These are phyloP conservation scores for Arachnomyces sp. DNA, from an alignment of 2,329 filamentous ascomycete species.

Conservation along the genomic window DNA sequence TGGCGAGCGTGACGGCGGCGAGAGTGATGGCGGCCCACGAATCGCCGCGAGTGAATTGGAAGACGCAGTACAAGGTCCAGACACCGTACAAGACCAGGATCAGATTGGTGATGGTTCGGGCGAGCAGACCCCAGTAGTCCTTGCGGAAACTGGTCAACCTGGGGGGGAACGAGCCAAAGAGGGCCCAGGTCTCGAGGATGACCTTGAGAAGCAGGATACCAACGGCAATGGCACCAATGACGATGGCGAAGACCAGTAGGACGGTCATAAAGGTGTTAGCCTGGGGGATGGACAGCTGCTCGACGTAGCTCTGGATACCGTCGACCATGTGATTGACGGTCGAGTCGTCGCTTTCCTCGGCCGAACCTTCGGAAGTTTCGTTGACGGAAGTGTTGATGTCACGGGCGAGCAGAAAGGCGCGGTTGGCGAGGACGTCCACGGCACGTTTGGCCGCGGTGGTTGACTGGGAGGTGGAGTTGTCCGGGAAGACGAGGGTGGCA, in stretches of 20 bases:
- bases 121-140: constrained; percentile 91
- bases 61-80: constrained; percentile 93
- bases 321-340: constrained; percentile 52
- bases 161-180: constrained; percentile 81
- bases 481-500: constrained; percentile 62
- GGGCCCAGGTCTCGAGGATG: constrained; percentile 79
- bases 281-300: constrained; percentile 74
- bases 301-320: constrained; percentile 74
- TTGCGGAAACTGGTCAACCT: constrained; percentile 76
- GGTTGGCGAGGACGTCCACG: constrained; percentile 35
- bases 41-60: constrained; percentile 87
- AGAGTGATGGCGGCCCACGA: constrained; percentile 86
- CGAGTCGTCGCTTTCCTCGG: constrained; percentile 24
- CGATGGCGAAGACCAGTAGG: constrained; percentile 76
- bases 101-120: constrained; percentile 78
- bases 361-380: constrained; percentile 25
- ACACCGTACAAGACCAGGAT: constrained; percentile 88
- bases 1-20: constrained; percentile 67
- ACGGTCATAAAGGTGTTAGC: constrained; percentile 96
- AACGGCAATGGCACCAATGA: constrained; percentile 74
- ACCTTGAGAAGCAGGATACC: constrained; percentile 85
- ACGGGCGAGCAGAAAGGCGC: constrained; percentile 45
- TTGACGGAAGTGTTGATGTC: constrained; percentile 37
- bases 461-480: constrained; percentile 46
- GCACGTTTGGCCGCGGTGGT: constrained; percentile 48